Evolutionary conservation across 345 rosid species (phyloP).

Genomic region (Syzygium aqueum): DNA sequence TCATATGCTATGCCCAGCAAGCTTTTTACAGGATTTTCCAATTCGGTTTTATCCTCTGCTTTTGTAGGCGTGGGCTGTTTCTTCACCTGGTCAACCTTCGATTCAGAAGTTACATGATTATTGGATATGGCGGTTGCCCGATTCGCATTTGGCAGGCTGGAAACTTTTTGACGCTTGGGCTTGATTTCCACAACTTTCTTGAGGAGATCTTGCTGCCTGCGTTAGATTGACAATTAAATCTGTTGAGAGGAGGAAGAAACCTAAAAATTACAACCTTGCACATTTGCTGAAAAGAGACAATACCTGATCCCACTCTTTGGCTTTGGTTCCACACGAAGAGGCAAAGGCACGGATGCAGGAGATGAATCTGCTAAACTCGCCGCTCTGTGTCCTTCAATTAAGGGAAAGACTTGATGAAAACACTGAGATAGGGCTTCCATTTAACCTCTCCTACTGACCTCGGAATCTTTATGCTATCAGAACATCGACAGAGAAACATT

Average conservation of each 20-base stretch:
- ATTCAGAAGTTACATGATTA: not conserved
- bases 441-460: not conserved
- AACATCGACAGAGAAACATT: not conserved
- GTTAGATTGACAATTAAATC: not conserved
- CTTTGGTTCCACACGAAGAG: conserved; percentile 95
- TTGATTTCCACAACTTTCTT: conserved; percentile 85
- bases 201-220: conserved; percentile 84
- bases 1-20: conserved; percentile 79
- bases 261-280: not conserved
- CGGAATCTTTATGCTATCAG: not conserved
- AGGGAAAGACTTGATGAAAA: conserved; percentile 14
- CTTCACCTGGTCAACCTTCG: conserved; percentile 8
- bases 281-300: not conserved
- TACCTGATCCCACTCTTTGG: conserved; percentile 94
- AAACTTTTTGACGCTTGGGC: conserved; percentile 52
- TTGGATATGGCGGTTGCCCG: not conserved
- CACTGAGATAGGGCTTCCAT: not conserved
- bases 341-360: conserved; percentile 69
- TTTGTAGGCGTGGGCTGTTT: conserved; percentile 11
- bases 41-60: conserved; percentile 14
- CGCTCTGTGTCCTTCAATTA: conserved; percentile 67
- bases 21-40: conserved; percentile 41
- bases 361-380: conserved; percentile 88
- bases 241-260: not conserved
- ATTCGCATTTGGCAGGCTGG: conserved; percentile 16